Percentiles rank a stretch among this genome's conserved stretches.
These are phyloP conservation scores for Ceratocystis papillata DNA, from an alignment of 2,329 filamentous ascomycete species.

Conservation along the genomic window DNA sequence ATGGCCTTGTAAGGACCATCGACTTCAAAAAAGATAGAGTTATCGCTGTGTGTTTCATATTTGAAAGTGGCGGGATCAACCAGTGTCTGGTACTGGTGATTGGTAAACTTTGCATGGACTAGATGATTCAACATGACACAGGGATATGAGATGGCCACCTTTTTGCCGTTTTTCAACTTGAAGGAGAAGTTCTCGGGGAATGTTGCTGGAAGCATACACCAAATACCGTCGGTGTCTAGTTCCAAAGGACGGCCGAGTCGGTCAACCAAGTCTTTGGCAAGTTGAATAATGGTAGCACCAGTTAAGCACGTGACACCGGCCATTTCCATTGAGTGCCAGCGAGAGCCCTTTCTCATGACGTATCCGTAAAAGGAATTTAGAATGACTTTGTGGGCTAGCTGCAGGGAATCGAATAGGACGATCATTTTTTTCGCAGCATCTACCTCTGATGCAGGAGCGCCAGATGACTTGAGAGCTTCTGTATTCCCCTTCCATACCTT, in stretches of 20 bases:
- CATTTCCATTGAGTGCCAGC: constrained; percentile 99
- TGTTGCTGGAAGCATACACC: constrained; percentile 94
- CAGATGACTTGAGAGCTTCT: constrained; percentile 70
- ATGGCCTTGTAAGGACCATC: constrained; percentile 96
- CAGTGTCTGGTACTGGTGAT: constrained; percentile 91
- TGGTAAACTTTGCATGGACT: constrained; percentile 89
- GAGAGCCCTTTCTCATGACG: constrained; percentile 96
- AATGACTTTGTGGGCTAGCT: constrained; percentile 97
- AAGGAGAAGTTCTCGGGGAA: constrained; percentile 96
- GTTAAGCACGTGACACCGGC: constrained; percentile 96
- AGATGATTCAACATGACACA: constrained; percentile 99
- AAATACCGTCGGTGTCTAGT: constrained; percentile 96
- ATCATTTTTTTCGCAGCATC: constrained; percentile 99
- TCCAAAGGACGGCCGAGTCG: constrained; percentile 85
- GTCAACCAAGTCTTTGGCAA: constrained; percentile 88
- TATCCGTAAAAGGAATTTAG: constrained; percentile 98
- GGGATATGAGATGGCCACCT: constrained; percentile 89
- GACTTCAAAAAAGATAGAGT: constrained; percentile 98
- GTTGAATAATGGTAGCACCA: constrained; percentile 90
- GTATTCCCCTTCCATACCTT: constrained; percentile 99
- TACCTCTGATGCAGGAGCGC: constrained; percentile 63
- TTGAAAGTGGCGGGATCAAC: constrained; percentile 67
- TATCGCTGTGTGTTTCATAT: constrained; percentile 96
- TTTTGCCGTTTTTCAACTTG: constrained; percentile 91
- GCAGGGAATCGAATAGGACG: constrained; percentile 84